These are phyloP conservation scores for Aspergillus asperescens DNA, from an alignment of 495 filamentous ascomycete species.

Conservation along the genomic window DNA sequence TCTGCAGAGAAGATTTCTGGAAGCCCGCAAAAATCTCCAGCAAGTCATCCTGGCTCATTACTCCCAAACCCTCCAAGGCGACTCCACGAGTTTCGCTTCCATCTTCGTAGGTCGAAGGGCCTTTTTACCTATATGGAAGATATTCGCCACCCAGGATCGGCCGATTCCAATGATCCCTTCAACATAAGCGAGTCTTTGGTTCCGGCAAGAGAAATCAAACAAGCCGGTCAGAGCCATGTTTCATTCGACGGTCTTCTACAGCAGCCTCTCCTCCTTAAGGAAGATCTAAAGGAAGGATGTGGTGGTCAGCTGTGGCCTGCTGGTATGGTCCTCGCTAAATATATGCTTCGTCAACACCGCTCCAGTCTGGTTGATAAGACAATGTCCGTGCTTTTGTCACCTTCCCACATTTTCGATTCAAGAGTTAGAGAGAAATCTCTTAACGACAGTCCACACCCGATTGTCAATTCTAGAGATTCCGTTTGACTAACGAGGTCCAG, in stretches of 20 bases:
- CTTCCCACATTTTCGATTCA: conserved; percentile 1
- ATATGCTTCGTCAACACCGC: conserved; percentile 67
- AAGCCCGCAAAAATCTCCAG: not conserved
- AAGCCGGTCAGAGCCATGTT: conserved; percentile 56
- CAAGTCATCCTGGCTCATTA: not conserved
- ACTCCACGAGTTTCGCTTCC: not conserved
- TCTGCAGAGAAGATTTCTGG: not conserved
- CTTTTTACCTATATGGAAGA: conserved; percentile 3
- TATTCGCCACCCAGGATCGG: conserved; percentile 12
- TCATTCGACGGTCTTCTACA: conserved; percentile 71
- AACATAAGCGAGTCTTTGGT: conserved; percentile 62
- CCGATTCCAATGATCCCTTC: conserved; percentile 18
- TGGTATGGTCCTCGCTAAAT: conserved; percentile 78
- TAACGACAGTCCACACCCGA: not conserved
- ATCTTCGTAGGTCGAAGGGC: not conserved
- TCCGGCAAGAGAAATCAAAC: conserved; percentile 57
- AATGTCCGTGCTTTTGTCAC: conserved; percentile 57
- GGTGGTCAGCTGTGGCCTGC: conserved; percentile 94
- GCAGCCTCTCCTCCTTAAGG: conserved; percentile 66
- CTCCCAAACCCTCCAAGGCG: not conserved
- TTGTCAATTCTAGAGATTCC: not conserved
- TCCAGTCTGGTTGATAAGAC: conserved; percentile 54
- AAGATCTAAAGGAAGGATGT: conserved; percentile 81
- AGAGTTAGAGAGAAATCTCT: not conserved
- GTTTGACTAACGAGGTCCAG: conserved; percentile 41